phyloP scores from a whole-genome alignment of 2,329 filamentous ascomycete species.

The Colletotrichum sp. region DNA sequence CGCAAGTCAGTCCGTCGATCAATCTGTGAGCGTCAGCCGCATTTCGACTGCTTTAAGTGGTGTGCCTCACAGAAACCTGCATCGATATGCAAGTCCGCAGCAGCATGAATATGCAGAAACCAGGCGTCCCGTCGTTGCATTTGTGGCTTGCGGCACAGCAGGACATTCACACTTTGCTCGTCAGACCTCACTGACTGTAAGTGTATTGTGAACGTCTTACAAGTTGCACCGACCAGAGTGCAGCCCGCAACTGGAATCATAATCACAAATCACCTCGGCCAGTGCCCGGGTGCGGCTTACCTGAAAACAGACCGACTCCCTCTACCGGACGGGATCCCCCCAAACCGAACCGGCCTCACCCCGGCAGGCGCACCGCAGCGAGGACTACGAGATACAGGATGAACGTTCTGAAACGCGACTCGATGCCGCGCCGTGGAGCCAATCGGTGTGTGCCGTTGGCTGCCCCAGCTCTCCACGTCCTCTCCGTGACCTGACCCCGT shows the following conservation, averaged over 20 bases:
- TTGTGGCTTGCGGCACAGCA: background rate
- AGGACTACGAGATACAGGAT: background rate
- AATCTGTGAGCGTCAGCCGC: background rate
- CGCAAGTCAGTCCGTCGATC: background rate
- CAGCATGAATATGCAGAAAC: conserved; percentile 13
- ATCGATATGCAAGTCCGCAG: background rate
- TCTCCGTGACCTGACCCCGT: background rate
- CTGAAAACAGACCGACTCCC: background rate
- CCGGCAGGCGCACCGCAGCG: background rate
- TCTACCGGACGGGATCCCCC: background rate
- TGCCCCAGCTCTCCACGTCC: background rate
- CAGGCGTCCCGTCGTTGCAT: background rate
- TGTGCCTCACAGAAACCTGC: background rate
- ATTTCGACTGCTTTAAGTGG: background rate
- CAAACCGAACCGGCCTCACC: background rate
- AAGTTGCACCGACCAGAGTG: background rate
- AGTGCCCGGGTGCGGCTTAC: background rate
- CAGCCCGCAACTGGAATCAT: background rate
- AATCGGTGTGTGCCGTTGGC: background rate
- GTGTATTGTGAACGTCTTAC: background rate
- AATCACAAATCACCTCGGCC: background rate
- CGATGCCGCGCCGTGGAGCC: background rate
- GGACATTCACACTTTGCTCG: background rate
- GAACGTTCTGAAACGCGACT: conserved; percentile 10
- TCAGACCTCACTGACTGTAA: background rate